Evolutionary conservation across 345 rosid genomes (phyloP), one percentile per base, ranked within the genome.

Genomic region (Heritiera littoralis): DNA sequence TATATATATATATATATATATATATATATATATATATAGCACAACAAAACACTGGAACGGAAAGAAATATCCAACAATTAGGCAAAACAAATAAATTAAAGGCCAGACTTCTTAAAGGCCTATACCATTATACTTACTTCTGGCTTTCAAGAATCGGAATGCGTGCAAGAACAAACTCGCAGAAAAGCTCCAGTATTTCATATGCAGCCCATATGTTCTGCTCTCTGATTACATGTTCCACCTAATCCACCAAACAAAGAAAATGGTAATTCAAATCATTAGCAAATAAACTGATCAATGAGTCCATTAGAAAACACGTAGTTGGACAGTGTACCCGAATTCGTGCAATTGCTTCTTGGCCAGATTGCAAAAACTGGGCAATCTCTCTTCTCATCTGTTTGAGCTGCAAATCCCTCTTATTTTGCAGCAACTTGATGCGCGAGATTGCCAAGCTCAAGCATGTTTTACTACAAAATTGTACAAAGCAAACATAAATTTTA

Each of bases 321-420:
- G 80, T 63, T 61, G 1, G 18, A 85, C 79, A 54, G 8, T 6
- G 1, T 81, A 92, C 99, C 88, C 99, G 84, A 54, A 96, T 96
- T 72, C 98, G 90, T 86, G 99, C 98, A 1, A 96, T 96, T 12
- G 98, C 81, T 87, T 96, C 98, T 82, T 93, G 97, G 72, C 98
- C 97, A 75, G 96, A 94, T 86, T 89, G 97, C 82, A 96, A 82
- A 83, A 96, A 93, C 51, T 93, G 97, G 69, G 99, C 96, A 66
- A 95, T 92, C 89, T 95, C 98, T 81, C 90, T 92, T 81, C 95
- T 91, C 97, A 96, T 96, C 40, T 88, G 90, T 79, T 91, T 91
- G 64, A 95, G 97, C 84, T 90, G 94, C 89, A 90, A 74, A 82
- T 91, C 99, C 83, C 99, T 92, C 88, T 93, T 96, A 81, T 96